Conservation (phyloP, 495 filamentous ascomycete species). For the Podospora conica region DNA sequence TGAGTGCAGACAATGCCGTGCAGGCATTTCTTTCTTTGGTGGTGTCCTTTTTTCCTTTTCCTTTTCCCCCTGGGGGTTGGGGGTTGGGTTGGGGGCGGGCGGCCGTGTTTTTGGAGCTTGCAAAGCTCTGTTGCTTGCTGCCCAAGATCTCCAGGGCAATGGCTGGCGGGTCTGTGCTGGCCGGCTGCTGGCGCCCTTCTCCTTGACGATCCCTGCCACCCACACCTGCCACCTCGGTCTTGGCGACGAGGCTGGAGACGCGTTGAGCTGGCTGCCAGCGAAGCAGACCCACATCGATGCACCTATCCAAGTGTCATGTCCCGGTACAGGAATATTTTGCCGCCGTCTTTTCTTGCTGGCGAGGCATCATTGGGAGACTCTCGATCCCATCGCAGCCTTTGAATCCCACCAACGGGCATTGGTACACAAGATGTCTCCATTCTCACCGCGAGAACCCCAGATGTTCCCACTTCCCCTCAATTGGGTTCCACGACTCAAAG, state of each 20-base stretch:
- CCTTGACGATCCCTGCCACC: neutral
- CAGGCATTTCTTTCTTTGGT: conserved; percentile 11
- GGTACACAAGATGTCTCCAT: neutral
- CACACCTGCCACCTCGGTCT: neutral
- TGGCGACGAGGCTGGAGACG: neutral
- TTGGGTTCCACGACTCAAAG: neutral
- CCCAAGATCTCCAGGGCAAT: neutral
- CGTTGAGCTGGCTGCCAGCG: neutral
- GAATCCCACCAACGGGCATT: neutral
- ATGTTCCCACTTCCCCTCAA: neutral
- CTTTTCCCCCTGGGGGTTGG: neutral
- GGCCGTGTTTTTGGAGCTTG: conserved; percentile 13
- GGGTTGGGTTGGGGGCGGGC: conserved; percentile 2
- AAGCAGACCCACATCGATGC: neutral
- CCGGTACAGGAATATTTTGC: neutral
- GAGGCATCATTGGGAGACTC: too few relatives aligned
- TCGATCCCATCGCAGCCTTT: neutral
- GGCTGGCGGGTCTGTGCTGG: neutral
- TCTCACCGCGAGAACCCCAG: neutral
- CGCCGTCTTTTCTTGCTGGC: neutral
- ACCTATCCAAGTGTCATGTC: neutral
- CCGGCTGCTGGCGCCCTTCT: neutral
- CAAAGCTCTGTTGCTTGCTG: neutral
- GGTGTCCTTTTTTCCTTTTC: conserved; percentile 6
- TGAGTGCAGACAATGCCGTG: conserved; percentile 17